phyloP scores from a whole-genome alignment of 306 rosid genomes.

The Lablab purpureus region DNA sequence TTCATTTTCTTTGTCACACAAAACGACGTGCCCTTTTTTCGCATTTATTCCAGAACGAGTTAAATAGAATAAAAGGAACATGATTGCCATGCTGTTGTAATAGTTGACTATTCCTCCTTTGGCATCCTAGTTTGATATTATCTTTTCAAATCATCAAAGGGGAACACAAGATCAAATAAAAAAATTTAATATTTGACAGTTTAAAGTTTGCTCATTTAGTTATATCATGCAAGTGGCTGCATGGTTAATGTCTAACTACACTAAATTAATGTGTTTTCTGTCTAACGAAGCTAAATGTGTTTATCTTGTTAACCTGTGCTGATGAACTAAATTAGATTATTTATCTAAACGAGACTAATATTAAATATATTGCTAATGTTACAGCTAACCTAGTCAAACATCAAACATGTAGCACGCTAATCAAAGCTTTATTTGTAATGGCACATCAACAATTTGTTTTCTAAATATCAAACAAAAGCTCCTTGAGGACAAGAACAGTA shows the following conservation, averaged over 20 bases:
- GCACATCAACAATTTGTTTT: no score
- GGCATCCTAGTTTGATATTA: background rate
- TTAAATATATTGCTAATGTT: no score
- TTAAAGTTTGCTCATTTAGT: background rate
- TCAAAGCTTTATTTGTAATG: no score
- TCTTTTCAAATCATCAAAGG: background rate
- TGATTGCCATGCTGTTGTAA: background rate
- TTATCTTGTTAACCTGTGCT: no score
- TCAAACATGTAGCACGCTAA: no score
- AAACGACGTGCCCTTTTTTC: background rate
- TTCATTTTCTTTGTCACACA: slow-evolving; percentile 19
- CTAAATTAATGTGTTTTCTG: no score
- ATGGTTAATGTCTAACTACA: background rate
- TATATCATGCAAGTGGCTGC: no score
- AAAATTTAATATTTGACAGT: background rate
- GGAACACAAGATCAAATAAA: background rate
- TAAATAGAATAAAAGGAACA: background rate
- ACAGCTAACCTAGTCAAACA: no score
- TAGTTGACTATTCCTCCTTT: background rate
- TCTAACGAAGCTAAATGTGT: background rate
- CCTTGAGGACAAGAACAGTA: no score
- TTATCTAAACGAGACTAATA: no score
- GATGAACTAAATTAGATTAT: no score
- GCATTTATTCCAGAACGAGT: background rate
- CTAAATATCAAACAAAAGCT: no score